Conservation (phyloP, 495 filamentous ascomycete species). For the Hyaloscypha bicolor region DNA sequence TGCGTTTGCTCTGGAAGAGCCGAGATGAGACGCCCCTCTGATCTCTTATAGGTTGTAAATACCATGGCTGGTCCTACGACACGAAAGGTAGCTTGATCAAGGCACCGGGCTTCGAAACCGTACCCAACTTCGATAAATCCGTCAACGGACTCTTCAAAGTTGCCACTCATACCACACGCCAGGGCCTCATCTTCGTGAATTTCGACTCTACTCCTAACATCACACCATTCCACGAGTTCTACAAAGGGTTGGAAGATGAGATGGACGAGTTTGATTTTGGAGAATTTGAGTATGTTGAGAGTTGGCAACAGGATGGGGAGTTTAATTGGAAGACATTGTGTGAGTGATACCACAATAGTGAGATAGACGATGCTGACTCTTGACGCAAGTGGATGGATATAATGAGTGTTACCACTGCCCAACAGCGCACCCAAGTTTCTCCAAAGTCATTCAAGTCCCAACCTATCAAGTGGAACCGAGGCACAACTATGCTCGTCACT, state of each 20-base stretch:
- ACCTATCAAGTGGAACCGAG: slow-evolving; percentile 46
- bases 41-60: slow-evolving; percentile 42
- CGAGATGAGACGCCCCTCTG: too few species aligned
- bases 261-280: slow-evolving; percentile 45
- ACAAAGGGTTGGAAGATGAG: slow-evolving; percentile 12
- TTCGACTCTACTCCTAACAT: slow-evolving; percentile 1
- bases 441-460: slow-evolving; percentile 44
- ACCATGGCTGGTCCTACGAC: slow-evolving; percentile 64
- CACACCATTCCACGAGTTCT: slow-evolving; percentile 5
- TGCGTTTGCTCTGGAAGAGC: neutral
- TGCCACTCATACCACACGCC: neutral
- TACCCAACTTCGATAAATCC: slow-evolving; percentile 54
- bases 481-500: slow-evolving; percentile 45
- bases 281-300: slow-evolving; percentile 51
- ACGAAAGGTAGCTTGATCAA: slow-evolving; percentile 54
- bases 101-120: slow-evolving; percentile 53
- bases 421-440: slow-evolving; percentile 50
- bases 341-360: neutral
- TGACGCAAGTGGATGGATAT: slow-evolving; percentile 45
- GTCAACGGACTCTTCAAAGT: slow-evolving; percentile 16
- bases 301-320: slow-evolving; percentile 46
- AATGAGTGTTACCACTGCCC: slow-evolving; percentile 57
- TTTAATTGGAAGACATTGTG: slow-evolving; percentile 56
- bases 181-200: slow-evolving; percentile 12
- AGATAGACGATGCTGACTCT: neutral